phyloP scores from a whole-genome alignment of 108 stramenopile genomes.

The Nitzschia putrida region DNA sequence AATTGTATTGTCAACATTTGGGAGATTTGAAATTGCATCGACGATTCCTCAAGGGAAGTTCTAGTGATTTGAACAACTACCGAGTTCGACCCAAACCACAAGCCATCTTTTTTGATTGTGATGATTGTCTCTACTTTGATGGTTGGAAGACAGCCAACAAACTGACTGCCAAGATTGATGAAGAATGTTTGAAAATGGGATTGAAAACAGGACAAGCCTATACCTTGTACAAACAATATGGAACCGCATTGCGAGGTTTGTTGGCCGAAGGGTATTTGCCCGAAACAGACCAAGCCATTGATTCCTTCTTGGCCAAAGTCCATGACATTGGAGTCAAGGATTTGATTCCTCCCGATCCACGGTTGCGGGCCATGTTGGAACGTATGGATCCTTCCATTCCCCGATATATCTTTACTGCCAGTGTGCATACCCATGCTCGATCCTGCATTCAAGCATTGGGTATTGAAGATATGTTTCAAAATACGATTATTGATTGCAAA shows the following conservation, averaged over 20 bases:
- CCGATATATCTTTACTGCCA: constrained; percentile 69
- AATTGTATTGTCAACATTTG: constrained; percentile 39
- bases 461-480: constrained; percentile 55
- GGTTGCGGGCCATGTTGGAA: constrained; percentile 45
- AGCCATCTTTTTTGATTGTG: constrained; percentile 77
- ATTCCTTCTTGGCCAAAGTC: constrained; percentile 49
- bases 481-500: constrained; percentile 55
- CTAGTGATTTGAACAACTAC: constrained; percentile 38
- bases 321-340: constrained; percentile 58
- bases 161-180: constrained; percentile 64
- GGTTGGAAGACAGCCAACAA: constrained; percentile 55
- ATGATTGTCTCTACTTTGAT: constrained; percentile 78
- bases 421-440: constrained; percentile 55
- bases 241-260: constrained; percentile 66
- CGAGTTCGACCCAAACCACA: constrained; percentile 39
- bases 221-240: constrained; percentile 62
- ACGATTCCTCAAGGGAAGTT: constrained; percentile 39
- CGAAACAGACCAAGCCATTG: constrained; percentile 47
- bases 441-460: constrained; percentile 62
- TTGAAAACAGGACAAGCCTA: constrained; percentile 57
- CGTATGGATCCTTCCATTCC: constrained; percentile 67
- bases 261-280: constrained; percentile 59
- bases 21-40: constrained; percentile 20
- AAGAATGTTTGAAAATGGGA: constrained; percentile 49
- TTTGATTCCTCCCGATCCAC: constrained; percentile 37